phyloP scores from a whole-genome alignment of 768 basidiomycete genomes.

The Royoungia palumana region DNA sequence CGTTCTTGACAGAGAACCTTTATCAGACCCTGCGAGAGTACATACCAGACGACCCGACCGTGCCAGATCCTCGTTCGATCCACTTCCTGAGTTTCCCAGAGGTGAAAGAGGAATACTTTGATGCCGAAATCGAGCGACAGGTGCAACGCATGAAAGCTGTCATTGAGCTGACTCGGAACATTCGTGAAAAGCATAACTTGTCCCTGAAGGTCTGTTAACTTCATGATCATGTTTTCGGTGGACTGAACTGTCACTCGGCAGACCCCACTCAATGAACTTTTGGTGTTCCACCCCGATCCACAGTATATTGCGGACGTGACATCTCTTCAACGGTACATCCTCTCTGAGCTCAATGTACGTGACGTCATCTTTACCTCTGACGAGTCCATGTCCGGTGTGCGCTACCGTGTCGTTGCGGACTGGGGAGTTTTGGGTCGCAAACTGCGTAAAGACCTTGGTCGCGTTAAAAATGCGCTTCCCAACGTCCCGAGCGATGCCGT shows the following conservation, averaged over 20 bases:
- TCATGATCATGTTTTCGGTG: neutral
- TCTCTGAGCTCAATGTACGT: slow-evolving; percentile 93
- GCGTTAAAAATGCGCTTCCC: slow-evolving; percentile 86
- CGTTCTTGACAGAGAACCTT: slow-evolving; percentile 94
- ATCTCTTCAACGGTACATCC: slow-evolving; percentile 82
- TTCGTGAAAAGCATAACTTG: slow-evolving; percentile 83
- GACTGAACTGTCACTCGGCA: slow-evolving; percentile 28
- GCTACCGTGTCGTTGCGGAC: slow-evolving; percentile 90
- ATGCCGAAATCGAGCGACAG: slow-evolving; percentile 88
- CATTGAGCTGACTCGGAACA: slow-evolving; percentile 85
- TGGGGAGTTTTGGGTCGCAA: slow-evolving; percentile 94
- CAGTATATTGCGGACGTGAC: slow-evolving; percentile 84
- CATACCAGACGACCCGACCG: slow-evolving; percentile 70
- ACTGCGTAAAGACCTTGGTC: slow-evolving; percentile 85
- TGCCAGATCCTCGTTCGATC: slow-evolving; percentile 82
- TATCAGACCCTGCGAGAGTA: slow-evolving; percentile 88
- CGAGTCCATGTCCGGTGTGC: slow-evolving; percentile 80
- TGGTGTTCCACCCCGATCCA: slow-evolving; percentile 87
- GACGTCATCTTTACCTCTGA: slow-evolving; percentile 87
- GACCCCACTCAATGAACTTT: slow-evolving; percentile 89
- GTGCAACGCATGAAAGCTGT: slow-evolving; percentile 93
- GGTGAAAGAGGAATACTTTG: slow-evolving; percentile 93
- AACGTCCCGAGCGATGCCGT: slow-evolving; percentile 77
- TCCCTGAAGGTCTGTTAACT: slow-evolving; percentile 72
- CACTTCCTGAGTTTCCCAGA: slow-evolving; percentile 95